phyloP scores from a whole-genome alignment of 2,329 filamentous ascomycete genomes.

The Aspergillus fijiensis region DNA sequence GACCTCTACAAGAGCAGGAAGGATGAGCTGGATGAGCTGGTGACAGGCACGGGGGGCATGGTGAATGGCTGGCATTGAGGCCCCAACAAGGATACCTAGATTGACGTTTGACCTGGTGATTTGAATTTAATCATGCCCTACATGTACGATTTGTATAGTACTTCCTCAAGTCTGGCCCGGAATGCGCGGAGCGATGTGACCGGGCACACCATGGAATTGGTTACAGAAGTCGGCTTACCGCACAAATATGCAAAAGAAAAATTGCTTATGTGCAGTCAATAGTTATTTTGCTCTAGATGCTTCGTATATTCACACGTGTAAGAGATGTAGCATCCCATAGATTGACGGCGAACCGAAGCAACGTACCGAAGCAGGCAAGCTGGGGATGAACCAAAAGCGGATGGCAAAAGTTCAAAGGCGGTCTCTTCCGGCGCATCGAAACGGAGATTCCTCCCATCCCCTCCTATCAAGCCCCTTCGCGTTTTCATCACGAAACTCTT shows the following conservation, averaged over 20 bases:
- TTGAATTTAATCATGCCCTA: constrained; percentile 14
- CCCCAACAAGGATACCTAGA: constrained; percentile 1
- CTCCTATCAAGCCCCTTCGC: constrained; percentile 7
- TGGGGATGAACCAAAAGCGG: constrained; percentile 19
- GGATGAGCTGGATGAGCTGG: constrained; percentile 71
- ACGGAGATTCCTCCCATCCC: constrained; percentile 17
- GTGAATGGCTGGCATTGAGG: constrained; percentile 43
- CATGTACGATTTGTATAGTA: neutral
- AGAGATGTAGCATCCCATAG: neutral
- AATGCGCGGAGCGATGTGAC: neutral
- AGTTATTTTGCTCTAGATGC: neutral
- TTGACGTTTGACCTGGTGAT: neutral
- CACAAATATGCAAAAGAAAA: neutral
- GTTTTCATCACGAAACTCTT: constrained; percentile 16
- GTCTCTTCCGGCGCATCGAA: constrained; percentile 18
- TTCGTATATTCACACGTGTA: neutral
- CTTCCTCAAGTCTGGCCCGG: neutral
- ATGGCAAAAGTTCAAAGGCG: constrained; percentile 19
- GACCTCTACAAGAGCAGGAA: constrained; percentile 74
- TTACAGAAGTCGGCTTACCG: neutral
- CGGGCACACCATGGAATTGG: neutral
- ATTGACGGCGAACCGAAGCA: neutral
- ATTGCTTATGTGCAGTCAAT: neutral
- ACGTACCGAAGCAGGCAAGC: neutral
- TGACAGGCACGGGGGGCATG: constrained; percentile 29